phyloP scores from a whole-genome alignment of 73 alveolate genomes.

The Paramecium caudatum region DNA sequence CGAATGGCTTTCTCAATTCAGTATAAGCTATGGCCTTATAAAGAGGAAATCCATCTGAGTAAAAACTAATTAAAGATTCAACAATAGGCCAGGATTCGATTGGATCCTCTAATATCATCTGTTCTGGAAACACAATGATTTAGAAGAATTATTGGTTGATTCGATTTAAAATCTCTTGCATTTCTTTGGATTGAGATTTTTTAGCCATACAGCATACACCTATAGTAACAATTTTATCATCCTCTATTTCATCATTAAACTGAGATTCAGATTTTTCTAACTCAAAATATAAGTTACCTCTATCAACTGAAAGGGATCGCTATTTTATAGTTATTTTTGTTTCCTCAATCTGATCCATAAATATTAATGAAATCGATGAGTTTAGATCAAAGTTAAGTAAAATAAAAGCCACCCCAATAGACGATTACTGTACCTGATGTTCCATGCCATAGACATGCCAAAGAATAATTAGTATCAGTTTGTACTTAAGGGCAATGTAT shows the following conservation, averaged over 20 bases:
- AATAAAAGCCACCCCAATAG: neutral
- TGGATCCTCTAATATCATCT: slow-evolving; percentile 88
- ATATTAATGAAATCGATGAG: neutral
- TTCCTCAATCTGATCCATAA: neutral
- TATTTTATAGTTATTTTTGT: neutral
- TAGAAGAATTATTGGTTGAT: slow-evolving; percentile 83
- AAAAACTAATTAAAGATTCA: slow-evolving; percentile 92
- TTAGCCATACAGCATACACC: slow-evolving; percentile 95
- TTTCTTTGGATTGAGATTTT: slow-evolving; percentile 86
- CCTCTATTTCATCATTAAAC: slow-evolving; percentile 36
- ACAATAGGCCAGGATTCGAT: slow-evolving; percentile 96
- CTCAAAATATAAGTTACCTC: neutral
- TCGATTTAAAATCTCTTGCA: slow-evolving; percentile 86
- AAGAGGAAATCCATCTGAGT: slow-evolving; percentile 93
- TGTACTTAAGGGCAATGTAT: slow-evolving; percentile 60
- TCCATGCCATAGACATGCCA: slow-evolving; percentile 41
- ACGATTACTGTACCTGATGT: slow-evolving; percentile 27
- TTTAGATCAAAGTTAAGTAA: neutral
- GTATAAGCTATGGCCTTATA: slow-evolving; percentile 91
- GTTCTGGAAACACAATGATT: slow-evolving; percentile 85
- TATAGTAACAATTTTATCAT: slow-evolving; percentile 67
- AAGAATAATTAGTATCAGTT: slow-evolving; percentile 45
- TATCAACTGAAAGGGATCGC: slow-evolving; percentile 14
- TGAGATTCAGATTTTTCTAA: neutral
- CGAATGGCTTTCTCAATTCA: slow-evolving; percentile 88